phyloP scores from a whole-genome alignment of 768 basidiomycete species.

The Leucocoprinus leucothites region DNA sequence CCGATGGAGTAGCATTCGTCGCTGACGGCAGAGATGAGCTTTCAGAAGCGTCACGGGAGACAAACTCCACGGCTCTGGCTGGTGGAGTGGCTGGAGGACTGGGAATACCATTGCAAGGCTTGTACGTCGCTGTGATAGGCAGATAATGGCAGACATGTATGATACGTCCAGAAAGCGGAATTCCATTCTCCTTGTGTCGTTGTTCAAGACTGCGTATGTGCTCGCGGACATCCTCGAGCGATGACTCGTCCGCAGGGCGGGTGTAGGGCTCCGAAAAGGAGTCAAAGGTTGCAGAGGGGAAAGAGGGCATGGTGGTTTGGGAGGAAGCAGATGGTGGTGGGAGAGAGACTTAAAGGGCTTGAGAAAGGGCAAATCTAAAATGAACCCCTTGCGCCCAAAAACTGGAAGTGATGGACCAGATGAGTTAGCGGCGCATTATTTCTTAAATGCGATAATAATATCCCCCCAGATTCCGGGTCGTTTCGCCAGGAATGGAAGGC shows the following conservation, averaged over 20 bases:
- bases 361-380: conserved; percentile 7
- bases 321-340: background rate
- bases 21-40: background rate
- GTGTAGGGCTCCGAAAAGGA: conserved; percentile 73
- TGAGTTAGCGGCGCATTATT: conserved; percentile 5
- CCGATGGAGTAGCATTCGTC: conserved; percentile 10
- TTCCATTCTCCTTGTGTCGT: conserved; percentile 64
- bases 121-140: conserved; percentile 69
- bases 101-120: conserved; percentile 44
- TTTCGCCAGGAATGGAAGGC: conserved; percentile 13
- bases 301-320: background rate
- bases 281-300: conserved; percentile 48
- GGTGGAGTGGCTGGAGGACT: conserved; percentile 84
- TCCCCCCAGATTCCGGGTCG: conserved; percentile 11
- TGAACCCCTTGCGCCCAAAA: background rate
- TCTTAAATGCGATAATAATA: conserved; percentile 13
- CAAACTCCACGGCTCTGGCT: conserved; percentile 46
- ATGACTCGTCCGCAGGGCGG: conserved; percentile 60
- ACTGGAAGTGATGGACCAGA: conserved; percentile 13
- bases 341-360: background rate
- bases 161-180: conserved; percentile 81
- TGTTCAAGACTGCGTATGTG: conserved; percentile 73
- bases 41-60: conserved; percentile 13
- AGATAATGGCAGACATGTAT: conserved; percentile 92
- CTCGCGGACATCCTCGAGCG: conserved; percentile 68